Percentiles rank a stretch among this genome's conserved stretches.
Conservation (phyloP, 805 yeast genomes). For the Metschnikowia kunwiensis region DNA sequence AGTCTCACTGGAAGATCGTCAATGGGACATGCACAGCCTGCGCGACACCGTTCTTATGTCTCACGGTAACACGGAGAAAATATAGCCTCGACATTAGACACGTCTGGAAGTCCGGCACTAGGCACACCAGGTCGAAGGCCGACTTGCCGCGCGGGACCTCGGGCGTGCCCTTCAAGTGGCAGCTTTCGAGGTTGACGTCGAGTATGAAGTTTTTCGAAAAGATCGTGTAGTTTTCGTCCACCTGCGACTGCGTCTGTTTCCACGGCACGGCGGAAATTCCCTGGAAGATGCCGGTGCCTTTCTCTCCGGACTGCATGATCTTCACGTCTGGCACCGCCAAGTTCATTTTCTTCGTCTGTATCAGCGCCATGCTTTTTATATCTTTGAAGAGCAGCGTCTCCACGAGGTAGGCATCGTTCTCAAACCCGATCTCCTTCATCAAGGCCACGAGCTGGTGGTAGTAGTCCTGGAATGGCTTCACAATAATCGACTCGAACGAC, state of each 20-base stretch:
- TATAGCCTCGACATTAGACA: conserved; percentile 37
- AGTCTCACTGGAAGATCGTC: conserved; percentile 7
- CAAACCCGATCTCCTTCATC: conserved; percentile 32
- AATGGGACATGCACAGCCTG: conserved; percentile 37
- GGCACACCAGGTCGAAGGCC: conserved; percentile 29
- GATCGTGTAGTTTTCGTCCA: conserved; percentile 18
- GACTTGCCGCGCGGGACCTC: conserved; percentile 8
- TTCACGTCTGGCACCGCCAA: conserved; percentile 24
- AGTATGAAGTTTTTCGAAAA: conserved; percentile 31
- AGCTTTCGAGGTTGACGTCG: conserved; percentile 26
- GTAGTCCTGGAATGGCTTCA: conserved; percentile 30
- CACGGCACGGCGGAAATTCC: conserved; percentile 30
- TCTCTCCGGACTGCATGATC: conserved; percentile 14
- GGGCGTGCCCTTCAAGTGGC: conserved; percentile 28
- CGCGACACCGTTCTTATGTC: conserved; percentile 28
- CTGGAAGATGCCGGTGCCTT: conserved; percentile 22
- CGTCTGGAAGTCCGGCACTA: conserved; percentile 40
- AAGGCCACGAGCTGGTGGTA: conserved; percentile 26
- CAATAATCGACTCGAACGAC: conserved; percentile 33
- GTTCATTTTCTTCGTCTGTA: conserved; percentile 34
- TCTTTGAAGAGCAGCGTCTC: conserved; percentile 38
- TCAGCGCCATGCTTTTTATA: conserved; percentile 32
- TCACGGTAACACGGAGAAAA: conserved; percentile 31
- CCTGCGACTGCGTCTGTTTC: conserved; percentile 16
- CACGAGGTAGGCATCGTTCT: conserved; percentile 28